Percentiles rank a stretch among this genome's conserved stretches.
Conservation (phyloP, 2,329 filamentous ascomycete genomes). For the Alternaria ethzedia region DNA sequence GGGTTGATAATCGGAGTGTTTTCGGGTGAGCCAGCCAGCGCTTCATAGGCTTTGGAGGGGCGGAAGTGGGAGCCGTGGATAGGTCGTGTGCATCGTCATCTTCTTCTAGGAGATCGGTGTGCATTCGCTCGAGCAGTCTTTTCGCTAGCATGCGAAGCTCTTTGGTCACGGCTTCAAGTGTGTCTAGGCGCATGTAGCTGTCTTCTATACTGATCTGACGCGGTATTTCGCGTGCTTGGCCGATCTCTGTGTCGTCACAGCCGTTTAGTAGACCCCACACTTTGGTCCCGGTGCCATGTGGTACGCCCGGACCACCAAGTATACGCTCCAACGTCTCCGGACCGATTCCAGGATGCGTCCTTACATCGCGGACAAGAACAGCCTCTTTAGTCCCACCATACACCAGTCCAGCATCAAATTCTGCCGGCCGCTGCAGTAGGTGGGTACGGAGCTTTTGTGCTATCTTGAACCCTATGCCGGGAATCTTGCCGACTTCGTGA, state of each 20-base stretch:
- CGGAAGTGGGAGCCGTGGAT: not conserved
- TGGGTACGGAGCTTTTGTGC: constrained; percentile 70
- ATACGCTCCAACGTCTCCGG: constrained; percentile 70
- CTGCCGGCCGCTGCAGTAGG: constrained; percentile 57
- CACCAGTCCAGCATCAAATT: constrained; percentile 53
- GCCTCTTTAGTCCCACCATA: constrained; percentile 60
- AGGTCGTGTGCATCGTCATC: constrained; percentile 48
- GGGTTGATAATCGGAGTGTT: constrained; percentile 80
- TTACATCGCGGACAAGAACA: constrained; percentile 70
- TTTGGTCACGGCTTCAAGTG: constrained; percentile 66
- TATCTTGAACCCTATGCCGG: constrained; percentile 84
- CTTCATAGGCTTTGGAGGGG: constrained; percentile 15
- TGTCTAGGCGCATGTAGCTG: constrained; percentile 77
- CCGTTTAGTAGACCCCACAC: constrained; percentile 84
- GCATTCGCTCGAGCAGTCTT: constrained; percentile 79
- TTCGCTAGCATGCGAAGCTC: constrained; percentile 72
- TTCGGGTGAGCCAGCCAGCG: constrained; percentile 82
- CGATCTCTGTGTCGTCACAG: constrained; percentile 76
- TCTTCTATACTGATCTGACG: constrained; percentile 95
- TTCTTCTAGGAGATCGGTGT: constrained; percentile 71
- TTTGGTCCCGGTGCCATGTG: constrained; percentile 72
- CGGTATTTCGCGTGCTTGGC: constrained; percentile 73
- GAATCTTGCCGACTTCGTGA: constrained; percentile 79
- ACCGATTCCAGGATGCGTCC: constrained; percentile 67
- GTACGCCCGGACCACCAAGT: constrained; percentile 71